Base-by-base conservation (phyloP, 768 basidiomycete species). In the Suillus bovinus region DNA sequence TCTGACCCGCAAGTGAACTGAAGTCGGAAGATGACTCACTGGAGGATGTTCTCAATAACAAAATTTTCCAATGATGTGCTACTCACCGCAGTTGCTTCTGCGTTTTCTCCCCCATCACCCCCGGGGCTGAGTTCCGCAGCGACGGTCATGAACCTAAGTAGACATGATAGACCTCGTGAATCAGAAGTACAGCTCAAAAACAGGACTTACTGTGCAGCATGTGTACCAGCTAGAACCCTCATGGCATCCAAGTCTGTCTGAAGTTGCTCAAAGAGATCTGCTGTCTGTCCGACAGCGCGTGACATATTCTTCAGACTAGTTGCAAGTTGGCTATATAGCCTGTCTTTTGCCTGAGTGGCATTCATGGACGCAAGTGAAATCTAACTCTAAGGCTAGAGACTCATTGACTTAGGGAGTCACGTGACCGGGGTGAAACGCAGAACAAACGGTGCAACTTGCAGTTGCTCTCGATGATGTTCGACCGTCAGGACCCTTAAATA, bases 281-380 rank as follows among this genome's bases (percentile, higher is more conserved):
- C 88, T 1, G 92, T 91, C 66, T 86, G 88, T 29, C 81, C 79
- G 55, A 94, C 81, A 0, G 88, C 86, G 22, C 84, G 76, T 56
- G 87, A 85, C 74, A 94, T 86, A 55, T 87, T 79, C 33, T 83
- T 83, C 4, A 95, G 73, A 53, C 85, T 88, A 54, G 83, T 80
- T 5, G 91, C 83, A 4, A 95, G 83, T 70, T 93, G 91, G 42
- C 83, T 81, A 69, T 94, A 94, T 27, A 94, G 86, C 60, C 91
- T 77, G 67, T 93, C 87, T 75, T 94, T 95, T 39, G 89, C 84
- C 65, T 89, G 89, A 0, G 87, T 88, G 4, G 89, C 89, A 68
- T 82, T 86, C 11, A 82, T 84, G 13, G 17, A 20, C 1, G 13
- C 44, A 46, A 22, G 22, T 14, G 46, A 47, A 5, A 33, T 33